A percentile compares a stretch with the other conserved stretches of the same genome.
Conservation (phyloP, 2,329 filamentous ascomycete genomes). For the Ophiocordyceps robertsii region DNA sequence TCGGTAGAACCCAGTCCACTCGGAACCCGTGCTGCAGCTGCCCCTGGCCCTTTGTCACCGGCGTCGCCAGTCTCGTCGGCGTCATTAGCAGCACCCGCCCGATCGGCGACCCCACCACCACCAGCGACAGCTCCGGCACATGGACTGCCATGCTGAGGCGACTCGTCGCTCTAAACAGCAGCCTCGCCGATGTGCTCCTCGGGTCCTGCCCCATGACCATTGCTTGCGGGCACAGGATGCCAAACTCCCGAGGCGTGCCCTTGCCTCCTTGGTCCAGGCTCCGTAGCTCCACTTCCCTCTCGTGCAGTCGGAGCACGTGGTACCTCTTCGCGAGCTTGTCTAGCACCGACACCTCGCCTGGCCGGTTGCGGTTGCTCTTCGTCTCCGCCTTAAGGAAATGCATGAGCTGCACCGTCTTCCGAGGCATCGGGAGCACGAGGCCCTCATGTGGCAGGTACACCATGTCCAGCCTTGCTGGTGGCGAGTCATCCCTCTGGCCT, state of each 20-base stretch:
- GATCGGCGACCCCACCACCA: slow-evolving; percentile 52
- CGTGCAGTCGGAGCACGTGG: slow-evolving; percentile 33
- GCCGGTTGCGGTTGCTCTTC: slow-evolving; percentile 6
- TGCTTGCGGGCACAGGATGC: slow-evolving; percentile 16
- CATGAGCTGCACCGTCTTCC: slow-evolving; percentile 5
- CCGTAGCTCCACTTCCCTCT: slow-evolving; percentile 33
- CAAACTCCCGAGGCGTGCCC: slow-evolving; percentile 10
- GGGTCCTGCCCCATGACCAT: slow-evolving; percentile 12
- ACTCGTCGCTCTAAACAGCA: slow-evolving; percentile 20
- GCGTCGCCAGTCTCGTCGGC: slow-evolving; percentile 20
- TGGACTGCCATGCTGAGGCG: slow-evolving; percentile 45
- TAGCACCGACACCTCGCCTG: not conserved
- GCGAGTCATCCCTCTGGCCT: too few species aligned
- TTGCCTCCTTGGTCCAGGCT: slow-evolving; percentile 13
- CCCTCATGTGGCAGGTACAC: slow-evolving; percentile 21
- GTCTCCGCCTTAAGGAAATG: slow-evolving; percentile 8
- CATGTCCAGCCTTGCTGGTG: slow-evolving; percentile 13
- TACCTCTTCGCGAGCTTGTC: slow-evolving; percentile 8
- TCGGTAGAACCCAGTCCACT: slow-evolving; percentile 38
- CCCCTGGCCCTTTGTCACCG: slow-evolving; percentile 7
- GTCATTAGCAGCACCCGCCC: slow-evolving; percentile 55
- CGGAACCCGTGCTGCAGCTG: slow-evolving; percentile 30
- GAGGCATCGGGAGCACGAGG: slow-evolving; percentile 6
- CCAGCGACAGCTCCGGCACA: slow-evolving; percentile 57
- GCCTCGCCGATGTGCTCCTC: slow-evolving; percentile 7